Evolutionary conservation across 805 yeast genomes (phyloP), one percentile per base, ranked within the genome.

Genomic region (Zygotorulaspora florentina): DNA sequence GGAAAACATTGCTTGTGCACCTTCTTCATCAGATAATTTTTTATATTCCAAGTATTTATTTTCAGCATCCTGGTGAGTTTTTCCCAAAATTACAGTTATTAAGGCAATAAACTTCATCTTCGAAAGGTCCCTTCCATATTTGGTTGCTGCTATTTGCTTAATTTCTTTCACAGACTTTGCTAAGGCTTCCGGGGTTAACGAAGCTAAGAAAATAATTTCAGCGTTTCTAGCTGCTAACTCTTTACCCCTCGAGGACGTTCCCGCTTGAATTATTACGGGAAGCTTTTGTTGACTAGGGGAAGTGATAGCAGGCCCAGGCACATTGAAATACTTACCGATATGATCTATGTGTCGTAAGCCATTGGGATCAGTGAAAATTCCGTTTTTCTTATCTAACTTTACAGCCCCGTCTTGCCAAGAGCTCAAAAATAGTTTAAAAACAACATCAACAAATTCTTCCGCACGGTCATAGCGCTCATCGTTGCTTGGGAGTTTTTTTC

Each of bases 371-470:
- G 73, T 58, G 46, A 62, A 68, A 2, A 68, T 55, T 2, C 70
- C 71, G 1, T 53, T 55, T 30, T 54, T 53, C 28, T 51, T 48
- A 40, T 64, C 61, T 26, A 48, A 47, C 11, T 47, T 62, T 30
- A 61, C 59, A 38, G 66, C 69, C 39, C 71, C 76, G 46, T 71
- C 76, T 48, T 71, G 63, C 76, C 75, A 71, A 1, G 75, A 70
- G 10, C 71, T 62, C 27, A 71, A 56, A 42, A 73, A 61, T 35
- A 73, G 55, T 46, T 70, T 69, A 48, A 66, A 66, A 9, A 70
- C 62, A 11, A 69, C 70, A 39, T 72, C 62, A 13, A 73, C 47
- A 50, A 64, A 73, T 48, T 70, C 76, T 17, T 64, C 68, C 1
- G 77, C 71, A 35, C 61, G 57, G 8, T 53, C 65, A 48, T 73